These are phyloP conservation scores for Geotrichum phurueaensis DNA, from an alignment of 1,139 yeast species.

Conservation along the genomic window DNA sequence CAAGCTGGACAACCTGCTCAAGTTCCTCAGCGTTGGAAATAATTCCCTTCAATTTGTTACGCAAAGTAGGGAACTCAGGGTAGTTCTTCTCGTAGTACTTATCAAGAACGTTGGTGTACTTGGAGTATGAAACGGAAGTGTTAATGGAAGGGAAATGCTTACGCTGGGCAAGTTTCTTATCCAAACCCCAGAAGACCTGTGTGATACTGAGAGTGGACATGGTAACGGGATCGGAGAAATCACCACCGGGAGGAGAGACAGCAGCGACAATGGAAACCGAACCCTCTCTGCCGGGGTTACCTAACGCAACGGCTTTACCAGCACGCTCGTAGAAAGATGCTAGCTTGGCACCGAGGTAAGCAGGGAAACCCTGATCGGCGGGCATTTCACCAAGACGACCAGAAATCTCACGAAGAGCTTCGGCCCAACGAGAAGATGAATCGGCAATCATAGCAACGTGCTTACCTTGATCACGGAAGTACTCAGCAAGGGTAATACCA, in stretches of 20 bases:
- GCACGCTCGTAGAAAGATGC: constrained; percentile 99
- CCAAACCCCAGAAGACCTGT: constrained; percentile 99
- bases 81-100: constrained; percentile 79
- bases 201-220: constrained; percentile 97
- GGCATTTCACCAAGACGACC: constrained; percentile 99
- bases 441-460: constrained; percentile 99
- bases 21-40: constrained; percentile 94
- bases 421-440: constrained; percentile 99
- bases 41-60: constrained; percentile 90
- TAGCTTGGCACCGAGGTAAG: constrained; percentile 95
- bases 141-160: constrained; percentile 99
- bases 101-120: constrained; percentile 81
- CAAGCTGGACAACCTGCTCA: constrained; percentile 98
- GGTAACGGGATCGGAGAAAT: constrained; percentile 98
- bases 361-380: constrained; percentile 99
- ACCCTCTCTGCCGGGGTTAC: constrained; percentile 93
- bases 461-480: constrained; percentile 99
- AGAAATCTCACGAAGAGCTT: constrained; percentile 97
- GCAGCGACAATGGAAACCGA: constrained; percentile 99
- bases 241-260: constrained; percentile 99
- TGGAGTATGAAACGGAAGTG: constrained; percentile 92
- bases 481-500: constrained; percentile 96
- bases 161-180: constrained; percentile 97
- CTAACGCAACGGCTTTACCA: constrained; percentile 91
- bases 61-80: constrained; percentile 85